These are phyloP conservation scores for Adansonia grandidieri DNA, from an alignment of 441 rosid genomes.

Conservation along the genomic window DNA sequence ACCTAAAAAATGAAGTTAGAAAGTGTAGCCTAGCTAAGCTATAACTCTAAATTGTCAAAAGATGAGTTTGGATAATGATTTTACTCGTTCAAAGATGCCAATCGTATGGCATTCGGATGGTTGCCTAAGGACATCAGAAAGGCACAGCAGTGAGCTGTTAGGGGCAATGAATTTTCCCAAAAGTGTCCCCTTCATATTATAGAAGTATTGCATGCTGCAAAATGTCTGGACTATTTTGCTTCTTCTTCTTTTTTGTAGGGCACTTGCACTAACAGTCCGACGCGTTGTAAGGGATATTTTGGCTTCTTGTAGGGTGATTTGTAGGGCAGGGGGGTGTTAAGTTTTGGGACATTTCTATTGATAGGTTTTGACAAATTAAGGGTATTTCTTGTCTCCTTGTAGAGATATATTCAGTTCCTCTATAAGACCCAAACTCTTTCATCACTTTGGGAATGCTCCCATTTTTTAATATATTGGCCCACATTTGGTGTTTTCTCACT, in stretches of 20 bases:
- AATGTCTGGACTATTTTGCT: constrained; percentile 31
- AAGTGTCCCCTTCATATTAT: not conserved
- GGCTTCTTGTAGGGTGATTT: constrained; percentile 6
- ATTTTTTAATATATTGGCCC: not conserved
- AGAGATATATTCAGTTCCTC: not conserved
- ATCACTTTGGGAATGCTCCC: constrained; percentile 25
- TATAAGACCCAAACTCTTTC: constrained; percentile 18
- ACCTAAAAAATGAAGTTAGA: constrained; percentile 23
- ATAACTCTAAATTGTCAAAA: not conserved
- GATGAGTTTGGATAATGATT: not conserved
- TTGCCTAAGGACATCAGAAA: not conserved
- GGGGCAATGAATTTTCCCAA: not conserved
- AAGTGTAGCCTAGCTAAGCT: not conserved
- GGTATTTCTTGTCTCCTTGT: constrained; percentile 32
- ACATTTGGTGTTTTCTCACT: constrained; percentile 19
- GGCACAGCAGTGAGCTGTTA: not conserved
- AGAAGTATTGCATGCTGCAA: constrained; percentile 12
- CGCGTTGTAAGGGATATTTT: constrained; percentile 21
- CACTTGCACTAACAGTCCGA: constrained; percentile 33
- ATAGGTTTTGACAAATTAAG: constrained; percentile 20
- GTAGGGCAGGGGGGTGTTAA: not conserved
- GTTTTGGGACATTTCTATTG: not conserved
- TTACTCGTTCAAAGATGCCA: constrained; percentile 12
- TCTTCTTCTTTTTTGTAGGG: not conserved
- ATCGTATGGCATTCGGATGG: not conserved